phyloP scores from a whole-genome alignment of 2,329 filamentous ascomycete genomes.

The Cordyceps fumosorosea region DNA sequence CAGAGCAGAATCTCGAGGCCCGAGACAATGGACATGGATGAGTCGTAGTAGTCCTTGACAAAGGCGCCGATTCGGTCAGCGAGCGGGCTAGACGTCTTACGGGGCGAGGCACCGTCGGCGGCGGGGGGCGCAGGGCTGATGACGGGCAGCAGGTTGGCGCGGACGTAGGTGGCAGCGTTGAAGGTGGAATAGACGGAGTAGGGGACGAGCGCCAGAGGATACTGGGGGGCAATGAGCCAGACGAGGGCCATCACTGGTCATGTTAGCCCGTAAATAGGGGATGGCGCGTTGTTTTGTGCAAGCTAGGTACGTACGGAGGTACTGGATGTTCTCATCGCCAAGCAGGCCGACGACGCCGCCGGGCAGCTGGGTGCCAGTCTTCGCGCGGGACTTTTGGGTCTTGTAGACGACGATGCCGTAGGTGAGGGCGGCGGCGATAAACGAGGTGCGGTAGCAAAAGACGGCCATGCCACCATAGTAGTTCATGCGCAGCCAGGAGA shows the following conservation, averaged over 20 bases:
- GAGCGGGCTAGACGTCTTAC: constrained; percentile 49
- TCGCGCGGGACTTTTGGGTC: constrained; percentile 79
- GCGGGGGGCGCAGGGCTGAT: constrained; percentile 61
- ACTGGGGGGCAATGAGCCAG: constrained; percentile 89
- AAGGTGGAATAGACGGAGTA: constrained; percentile 97
- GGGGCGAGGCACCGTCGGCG: constrained; percentile 51
- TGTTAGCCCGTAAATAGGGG: constrained; percentile 14
- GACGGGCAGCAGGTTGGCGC: constrained; percentile 86
- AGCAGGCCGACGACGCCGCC: constrained; percentile 58
- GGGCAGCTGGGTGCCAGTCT: constrained; percentile 59
- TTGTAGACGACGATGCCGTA: constrained; percentile 99
- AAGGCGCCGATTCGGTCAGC: constrained; percentile 84
- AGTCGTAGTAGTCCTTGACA: constrained; percentile 96
- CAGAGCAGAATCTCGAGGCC: constrained; percentile 82
- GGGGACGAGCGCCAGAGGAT: constrained; percentile 82
- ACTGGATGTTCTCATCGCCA: constrained; percentile 95
- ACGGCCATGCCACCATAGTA: constrained; percentile 69
- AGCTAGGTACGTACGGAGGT: constrained; percentile 62
- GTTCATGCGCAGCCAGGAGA: constrained; percentile 88
- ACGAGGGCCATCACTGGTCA: constrained; percentile 78
- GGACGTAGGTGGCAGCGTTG: constrained; percentile 95
- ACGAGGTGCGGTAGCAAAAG: constrained; percentile 84
- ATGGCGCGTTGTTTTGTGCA: not conserved
- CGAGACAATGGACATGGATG: constrained; percentile 89
- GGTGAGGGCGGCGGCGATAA: constrained; percentile 80